Base-by-base conservation (phyloP, 202 grass and related monocot genomes). In the Carex arenaria region DNA sequence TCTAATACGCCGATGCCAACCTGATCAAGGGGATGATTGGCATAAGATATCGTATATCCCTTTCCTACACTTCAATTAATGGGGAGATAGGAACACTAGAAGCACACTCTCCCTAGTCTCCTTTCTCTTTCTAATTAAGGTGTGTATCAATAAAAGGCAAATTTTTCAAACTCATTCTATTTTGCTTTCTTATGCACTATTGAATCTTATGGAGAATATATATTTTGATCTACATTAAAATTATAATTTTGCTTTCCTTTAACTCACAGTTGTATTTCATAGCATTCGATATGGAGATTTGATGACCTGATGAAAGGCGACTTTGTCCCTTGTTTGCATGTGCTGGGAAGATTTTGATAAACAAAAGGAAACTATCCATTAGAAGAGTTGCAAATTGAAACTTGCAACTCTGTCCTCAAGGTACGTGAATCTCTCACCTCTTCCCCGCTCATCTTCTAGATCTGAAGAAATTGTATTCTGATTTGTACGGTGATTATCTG, bases 381-480 rank as follows among this genome's bases (percentile, higher is more conserved):
- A 47, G 43, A 47, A 47, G 43, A 45, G 54, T 5, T n/a, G n/a
- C n/a, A 17, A 55, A 55, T 17, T 15, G 55, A 15, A 57, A 6
- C 55, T n/a, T 5, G 55, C 4, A 57, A 57, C 15, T 59, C 1
- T 19, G 55, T 59, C 7, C 55, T 59, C 55, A 4, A 59, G 55
- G 55, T 59, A 59, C 9, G 1, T 49, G 0, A 49, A 49, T 49
- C 45, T 49, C 45, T 15, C 26, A 19, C 51, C 15, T 90, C 82
- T 89, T 74, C 89, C 91, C 91, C 56, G 79, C 89, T 72, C 80
- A 54, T 23, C 85, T 97, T 36, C 38, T 89, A 19, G 70, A 84
- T 18, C 91, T 97, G 67, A 90, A 90, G 68, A 54, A 55, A 36
- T 36, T 2, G 34, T 36, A 36, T 36, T 36, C 34, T 36, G 34